Evolutionary conservation across 495 filamentous ascomycete species (phyloP), one percentile per base, ranked within the genome.

Genomic region (Hypomontagnella monticulosa): DNA sequence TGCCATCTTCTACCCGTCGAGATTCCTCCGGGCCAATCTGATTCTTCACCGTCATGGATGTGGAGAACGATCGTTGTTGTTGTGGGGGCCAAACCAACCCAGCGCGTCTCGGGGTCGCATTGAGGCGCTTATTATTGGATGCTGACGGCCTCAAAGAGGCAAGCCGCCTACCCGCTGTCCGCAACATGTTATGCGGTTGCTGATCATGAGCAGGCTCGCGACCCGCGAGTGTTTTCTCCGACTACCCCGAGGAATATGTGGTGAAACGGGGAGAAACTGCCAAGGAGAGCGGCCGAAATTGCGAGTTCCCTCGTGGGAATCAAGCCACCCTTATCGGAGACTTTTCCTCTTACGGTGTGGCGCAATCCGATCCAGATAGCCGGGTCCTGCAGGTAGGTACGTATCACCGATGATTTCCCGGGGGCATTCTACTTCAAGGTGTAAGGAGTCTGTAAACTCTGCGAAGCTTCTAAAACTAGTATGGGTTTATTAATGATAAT

Each of bases 1-100:
- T 63, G 11, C 57, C 72, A 66, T 80, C 74, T 9, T 70, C 57
- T 41, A 32, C 12, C 37, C 50, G 16, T 18, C 38, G 56, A 32
- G 10, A 52, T 15, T 1, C n/a, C 7, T 61, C 61, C 27, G 42
- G 61, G 15, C 66, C 66, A 56, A 69, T 60, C 49, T 55, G 60
- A 46, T 53, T 23, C 36, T 32, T 64, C 55, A 15, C 16, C 4
- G 43, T 19, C 50, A 14, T 62, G 9, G 61, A 44, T 70, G 57
- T 70, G 67, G 62, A 66, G 67, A 66, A 70, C 42, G 37, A 50
- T 16, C 20, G 51, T 48, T 57, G 50, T 48, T 57, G 50, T 46
- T 12, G 57, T 66, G 63, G 57, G 64, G 67, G 60, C 66, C 55
- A 50, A 42, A 55, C 27, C 53, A 23, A 8, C 10, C 32, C 34